These are phyloP conservation scores for Phialophora verrucosa DNA, from an alignment of 2,329 filamentous ascomycete species.

Conservation along the genomic window DNA sequence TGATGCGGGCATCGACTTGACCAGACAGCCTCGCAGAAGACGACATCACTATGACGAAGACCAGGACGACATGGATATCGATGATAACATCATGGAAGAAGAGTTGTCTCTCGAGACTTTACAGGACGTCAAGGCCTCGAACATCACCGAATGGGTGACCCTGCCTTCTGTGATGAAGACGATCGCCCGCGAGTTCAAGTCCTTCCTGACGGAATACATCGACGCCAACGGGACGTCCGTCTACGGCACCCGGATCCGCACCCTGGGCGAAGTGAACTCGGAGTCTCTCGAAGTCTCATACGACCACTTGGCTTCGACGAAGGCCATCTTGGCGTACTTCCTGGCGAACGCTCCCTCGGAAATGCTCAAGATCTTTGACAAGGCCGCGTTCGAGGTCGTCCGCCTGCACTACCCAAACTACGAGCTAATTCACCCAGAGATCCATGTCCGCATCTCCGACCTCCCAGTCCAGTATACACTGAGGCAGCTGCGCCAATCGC, in stretches of 20 bases:
- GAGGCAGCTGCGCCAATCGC: conserved; percentile 90
- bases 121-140: conserved; percentile 90
- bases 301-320: conserved; percentile 85
- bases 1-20: conserved; percentile 81
- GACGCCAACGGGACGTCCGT: conserved; percentile 89
- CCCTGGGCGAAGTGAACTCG: conserved; percentile 94
- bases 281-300: conserved; percentile 97
- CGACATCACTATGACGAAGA: conserved; percentile 95
- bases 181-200: conserved; percentile 95
- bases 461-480: conserved; percentile 94
- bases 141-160: conserved; percentile 92
- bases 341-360: conserved; percentile 94
- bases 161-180: conserved; percentile 88
- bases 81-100: conserved; percentile 91
- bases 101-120: conserved; percentile 91
- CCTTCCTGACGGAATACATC: conserved; percentile 93
- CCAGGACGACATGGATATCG: conserved; percentile 85
- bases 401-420: conserved; percentile 97
- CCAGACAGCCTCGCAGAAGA: conserved; percentile 80
- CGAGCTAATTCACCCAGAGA: conserved; percentile 94
- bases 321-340: conserved; percentile 94
- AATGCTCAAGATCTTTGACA: conserved; percentile 93
- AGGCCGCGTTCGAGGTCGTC: conserved; percentile 95
- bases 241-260: conserved; percentile 91
- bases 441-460: conserved; percentile 95